Percentiles rank a stretch among this genome's conserved stretches.
These are phyloP conservation scores for Fusarium incarnatum DNA, from an alignment of 2,329 filamentous ascomycete genomes.

Conservation along the genomic window DNA sequence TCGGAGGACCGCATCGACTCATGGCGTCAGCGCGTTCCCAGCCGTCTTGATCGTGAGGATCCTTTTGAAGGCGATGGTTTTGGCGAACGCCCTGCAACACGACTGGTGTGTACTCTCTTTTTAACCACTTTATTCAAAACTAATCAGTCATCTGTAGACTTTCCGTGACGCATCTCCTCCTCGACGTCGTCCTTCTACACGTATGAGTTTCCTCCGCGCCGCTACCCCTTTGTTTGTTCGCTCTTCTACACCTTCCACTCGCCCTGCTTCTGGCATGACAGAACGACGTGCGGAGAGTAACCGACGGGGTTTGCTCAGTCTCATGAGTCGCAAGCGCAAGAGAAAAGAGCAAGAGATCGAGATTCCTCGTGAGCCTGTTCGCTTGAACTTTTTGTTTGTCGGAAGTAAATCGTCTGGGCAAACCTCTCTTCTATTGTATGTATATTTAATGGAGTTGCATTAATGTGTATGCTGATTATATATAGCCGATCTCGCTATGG, in stretches of 20 bases:
- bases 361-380: conserved; percentile 38
- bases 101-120: conserved; percentile 40
- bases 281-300: conserved; percentile 14
- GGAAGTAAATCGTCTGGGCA: conserved; percentile 50
- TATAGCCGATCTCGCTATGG: conserved; percentile 54
- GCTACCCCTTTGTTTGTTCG: conserved; percentile 44
- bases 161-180: conserved; percentile 39
- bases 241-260: conserved; percentile 21
- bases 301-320: conserved; percentile 35
- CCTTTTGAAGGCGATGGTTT: conserved; percentile 53
- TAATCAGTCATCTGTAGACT: conserved; percentile 29
- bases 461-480: not conserved
- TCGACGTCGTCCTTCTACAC: conserved; percentile 39
- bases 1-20: conserved; percentile 45
- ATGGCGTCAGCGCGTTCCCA: conserved; percentile 53
- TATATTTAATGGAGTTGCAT: fast-evolving
- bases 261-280: conserved; percentile 23
- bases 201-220: conserved; percentile 47
- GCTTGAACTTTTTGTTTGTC: conserved; percentile 54
- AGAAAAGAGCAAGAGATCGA: conserved; percentile 28
- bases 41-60: conserved; percentile 51
- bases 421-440: conserved; percentile 55
- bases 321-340: conserved; percentile 48
- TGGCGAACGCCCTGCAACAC: conserved; percentile 47
- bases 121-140: not conserved